A percentile compares a stretch with the other conserved stretches of the same genome.
Evolutionary conservation across 768 basidiomycete species (phyloP).

Genomic region (Kwoniella dendrophila): DNA sequence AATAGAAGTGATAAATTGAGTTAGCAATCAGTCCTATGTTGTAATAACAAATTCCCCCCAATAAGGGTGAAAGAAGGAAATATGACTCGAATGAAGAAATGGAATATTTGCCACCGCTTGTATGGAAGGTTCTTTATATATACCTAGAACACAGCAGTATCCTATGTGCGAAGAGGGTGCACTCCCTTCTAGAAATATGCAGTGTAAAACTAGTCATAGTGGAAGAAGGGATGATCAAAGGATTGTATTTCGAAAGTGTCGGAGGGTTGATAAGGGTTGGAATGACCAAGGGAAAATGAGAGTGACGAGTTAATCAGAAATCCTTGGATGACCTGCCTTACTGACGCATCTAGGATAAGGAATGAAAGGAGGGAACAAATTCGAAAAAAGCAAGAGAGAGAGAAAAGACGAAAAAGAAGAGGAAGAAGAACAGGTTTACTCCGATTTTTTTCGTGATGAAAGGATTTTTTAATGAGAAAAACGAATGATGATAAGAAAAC

Average conservation of each 20-base stretch:
- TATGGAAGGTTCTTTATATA: background rate
- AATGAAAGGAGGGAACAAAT: constrained; percentile 4
- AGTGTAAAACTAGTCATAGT: constrained; percentile 3
- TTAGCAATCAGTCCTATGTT: background rate
- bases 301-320: too few relatives aligned
- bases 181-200: constrained; percentile 5
- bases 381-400: background rate
- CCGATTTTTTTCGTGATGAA: too few relatives aligned
- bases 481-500: too few relatives aligned
- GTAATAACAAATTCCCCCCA: background rate
- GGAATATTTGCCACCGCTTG: background rate
- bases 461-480: too few relatives aligned
- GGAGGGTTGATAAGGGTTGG: background rate
- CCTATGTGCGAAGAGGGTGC: background rate
- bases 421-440: too few relatives aligned
- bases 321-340: too few relatives aligned
- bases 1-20: background rate
- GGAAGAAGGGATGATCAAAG: constrained; percentile 5
- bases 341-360: too few relatives aligned
- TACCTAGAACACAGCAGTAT: background rate
- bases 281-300: constrained; percentile 2
- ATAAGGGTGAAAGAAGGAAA: background rate
- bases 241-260: constrained; percentile 1
- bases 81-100: background rate
- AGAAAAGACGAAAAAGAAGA: background rate